Base-by-base conservation (phyloP, 345 rosid genomes). In the Populus nigra region DNA sequence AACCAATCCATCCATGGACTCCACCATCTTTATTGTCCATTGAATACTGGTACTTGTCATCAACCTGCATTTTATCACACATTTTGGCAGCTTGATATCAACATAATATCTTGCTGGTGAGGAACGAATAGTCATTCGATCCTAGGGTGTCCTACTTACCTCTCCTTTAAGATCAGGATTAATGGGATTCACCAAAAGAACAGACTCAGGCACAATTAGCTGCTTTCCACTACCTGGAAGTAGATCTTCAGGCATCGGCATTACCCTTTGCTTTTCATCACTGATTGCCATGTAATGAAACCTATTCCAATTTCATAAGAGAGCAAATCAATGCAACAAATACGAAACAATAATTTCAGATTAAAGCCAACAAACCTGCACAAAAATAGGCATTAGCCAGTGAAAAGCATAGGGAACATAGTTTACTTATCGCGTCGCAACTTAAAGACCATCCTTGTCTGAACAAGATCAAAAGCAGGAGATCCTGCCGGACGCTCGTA, bases 191-290 rank as follows among this genome's bases (percentile, higher is more conserved):
- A 92, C 89, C 69, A 94, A 75, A 63, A 91, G 90, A 81, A 94
- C 97, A n/a, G 98, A 97, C 87, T 91, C 98, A 20, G 90, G 90
- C 66, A 82, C 92, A 10, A 89, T 96, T 68, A 92, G 91, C 16
- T 53, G 65, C 78, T 80, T 71, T 33, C 92, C 88, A 80, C 79
- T 80, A 4, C 75, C 83, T 1, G 81, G 83, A 71, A 76, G 82
- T 25, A 79, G 76, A 49, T 87, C 88, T 45, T 82, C 83, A 0
- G 86, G 85, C 82, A 80, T 79, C 8, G 88, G 88, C 90, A 87
- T 87, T 68, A 83, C 22, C 69, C 86, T 76, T 73, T 82, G 88
- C 68, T 79, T 83, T 55, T 68, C 86, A 23, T 87, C 85, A 38
- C 85, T 68, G 25, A 85, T 77, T 57, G 84, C 88, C 90, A 83